Evolutionary conservation across 768 basidiomycete species (phyloP).

Genomic region (Calocybe cyanea): DNA sequence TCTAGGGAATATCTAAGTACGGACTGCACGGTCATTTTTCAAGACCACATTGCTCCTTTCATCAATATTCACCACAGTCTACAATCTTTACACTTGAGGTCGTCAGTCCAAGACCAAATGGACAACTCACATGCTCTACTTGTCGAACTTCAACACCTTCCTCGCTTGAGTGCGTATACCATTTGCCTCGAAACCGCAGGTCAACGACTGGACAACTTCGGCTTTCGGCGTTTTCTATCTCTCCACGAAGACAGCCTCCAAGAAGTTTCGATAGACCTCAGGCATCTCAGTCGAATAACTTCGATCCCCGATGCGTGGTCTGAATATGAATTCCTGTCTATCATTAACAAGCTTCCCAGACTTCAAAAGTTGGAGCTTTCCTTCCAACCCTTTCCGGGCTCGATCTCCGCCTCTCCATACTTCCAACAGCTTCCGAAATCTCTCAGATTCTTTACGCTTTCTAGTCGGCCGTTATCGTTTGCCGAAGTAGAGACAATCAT

Average conservation of each 20-base stretch:
- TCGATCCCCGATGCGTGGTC: background rate
- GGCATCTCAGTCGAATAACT: background rate
- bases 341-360: background rate
- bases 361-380: background rate
- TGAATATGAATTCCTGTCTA: background rate
- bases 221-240: background rate
- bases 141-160: background rate
- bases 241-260: background rate
- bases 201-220: background rate
- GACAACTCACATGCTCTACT: background rate
- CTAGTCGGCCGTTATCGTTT: background rate
- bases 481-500: background rate
- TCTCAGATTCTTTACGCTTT: background rate
- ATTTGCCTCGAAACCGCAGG: background rate
- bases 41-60: background rate
- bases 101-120: background rate
- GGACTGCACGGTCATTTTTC: background rate
- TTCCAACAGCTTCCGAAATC: background rate
- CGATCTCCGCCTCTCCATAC: background rate
- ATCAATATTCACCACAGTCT: background rate
- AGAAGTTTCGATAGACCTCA: background rate
- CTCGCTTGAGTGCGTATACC: background rate
- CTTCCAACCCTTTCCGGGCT: background rate
- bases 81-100: background rate
- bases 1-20: background rate